phyloP scores from a whole-genome alignment of 768 basidiomycete genomes.

The Suillus alpinus region DNA sequence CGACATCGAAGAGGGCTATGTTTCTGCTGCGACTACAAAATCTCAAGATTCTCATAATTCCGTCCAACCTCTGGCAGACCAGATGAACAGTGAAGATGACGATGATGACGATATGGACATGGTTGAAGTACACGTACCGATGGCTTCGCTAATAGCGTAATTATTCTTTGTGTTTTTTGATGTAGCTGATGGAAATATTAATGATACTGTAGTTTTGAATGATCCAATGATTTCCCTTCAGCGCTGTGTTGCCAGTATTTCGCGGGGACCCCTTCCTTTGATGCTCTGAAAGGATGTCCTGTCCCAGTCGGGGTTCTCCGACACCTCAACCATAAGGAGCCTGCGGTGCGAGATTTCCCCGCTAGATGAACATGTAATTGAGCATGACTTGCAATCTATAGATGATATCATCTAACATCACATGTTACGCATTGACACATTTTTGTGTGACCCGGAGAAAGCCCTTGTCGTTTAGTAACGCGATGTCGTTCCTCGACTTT shows the following conservation, averaged over 20 bases:
- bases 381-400: not conserved
- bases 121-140: slow-evolving; percentile 24
- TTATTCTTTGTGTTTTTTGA: slow-evolving; percentile 1
- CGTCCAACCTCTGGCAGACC: not conserved
- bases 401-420: not conserved
- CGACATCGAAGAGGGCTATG: not conserved
- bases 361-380: not conserved
- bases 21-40: not conserved
- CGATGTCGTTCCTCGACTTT: not conserved
- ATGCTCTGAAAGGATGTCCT: not conserved
- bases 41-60: not conserved
- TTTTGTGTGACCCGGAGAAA: not conserved
- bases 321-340: not conserved
- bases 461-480: not conserved
- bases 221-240: not conserved
- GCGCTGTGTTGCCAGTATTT: not conserved
- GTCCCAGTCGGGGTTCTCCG: not conserved
- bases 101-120: slow-evolving; percentile 25
- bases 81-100: slow-evolving; percentile 5
- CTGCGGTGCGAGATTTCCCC: not conserved
- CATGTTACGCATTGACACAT: not conserved
- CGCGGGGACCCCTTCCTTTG: not conserved
- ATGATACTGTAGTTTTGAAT: slow-evolving; percentile 1
- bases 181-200: not conserved
- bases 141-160: slow-evolving; percentile 16